A percentile compares a stretch with the other conserved stretches of the same genome.
These are phyloP conservation scores for Liriodendron chinense DNA, from an alignment of 164 flowering plant species.

Conservation along the genomic window DNA sequence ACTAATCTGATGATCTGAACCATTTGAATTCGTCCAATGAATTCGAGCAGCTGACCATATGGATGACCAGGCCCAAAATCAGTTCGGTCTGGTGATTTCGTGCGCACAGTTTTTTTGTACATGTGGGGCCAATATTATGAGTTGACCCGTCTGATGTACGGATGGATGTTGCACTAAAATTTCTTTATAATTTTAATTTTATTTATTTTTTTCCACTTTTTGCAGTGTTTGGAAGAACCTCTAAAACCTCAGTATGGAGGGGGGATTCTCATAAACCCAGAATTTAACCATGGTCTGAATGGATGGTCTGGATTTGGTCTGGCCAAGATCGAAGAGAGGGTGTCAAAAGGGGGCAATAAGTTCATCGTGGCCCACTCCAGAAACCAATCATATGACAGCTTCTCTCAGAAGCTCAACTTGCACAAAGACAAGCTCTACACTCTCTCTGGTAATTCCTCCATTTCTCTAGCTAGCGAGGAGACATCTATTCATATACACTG, in stretches of 20 bases:
- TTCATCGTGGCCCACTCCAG: slow-evolving; percentile 59
- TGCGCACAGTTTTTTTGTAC: no score
- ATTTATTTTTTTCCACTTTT: not conserved
- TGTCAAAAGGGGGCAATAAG: slow-evolving; percentile 36
- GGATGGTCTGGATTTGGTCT: slow-evolving; percentile 61
- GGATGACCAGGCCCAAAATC: no score
- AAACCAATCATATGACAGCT: slow-evolving; percentile 38
- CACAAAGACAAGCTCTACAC: slow-evolving; percentile 45
- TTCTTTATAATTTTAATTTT: not conserved
- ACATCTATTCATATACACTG: no score
- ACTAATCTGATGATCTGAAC: no score
- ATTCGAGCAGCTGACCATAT: no score
- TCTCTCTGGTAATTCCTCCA: slow-evolving; percentile 66
- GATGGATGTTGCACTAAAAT: no score
- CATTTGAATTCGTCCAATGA: no score
- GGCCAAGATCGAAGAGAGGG: slow-evolving; percentile 35
- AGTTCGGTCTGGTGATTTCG: no score
- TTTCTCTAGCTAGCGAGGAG: no score
- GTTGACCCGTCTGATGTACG: not conserved
- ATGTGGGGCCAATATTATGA: not conserved
- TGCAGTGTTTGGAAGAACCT: slow-evolving; percentile 65
- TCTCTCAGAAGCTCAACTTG: slow-evolving; percentile 56
- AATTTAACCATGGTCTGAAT: slow-evolving; percentile 42
- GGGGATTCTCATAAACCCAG: slow-evolving; percentile 73
- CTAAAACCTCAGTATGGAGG: slow-evolving; percentile 64